These are phyloP conservation scores for Pseudonitzschia pungens DNA, from an alignment of 108 stramenopile species.

Conservation along the genomic window DNA sequence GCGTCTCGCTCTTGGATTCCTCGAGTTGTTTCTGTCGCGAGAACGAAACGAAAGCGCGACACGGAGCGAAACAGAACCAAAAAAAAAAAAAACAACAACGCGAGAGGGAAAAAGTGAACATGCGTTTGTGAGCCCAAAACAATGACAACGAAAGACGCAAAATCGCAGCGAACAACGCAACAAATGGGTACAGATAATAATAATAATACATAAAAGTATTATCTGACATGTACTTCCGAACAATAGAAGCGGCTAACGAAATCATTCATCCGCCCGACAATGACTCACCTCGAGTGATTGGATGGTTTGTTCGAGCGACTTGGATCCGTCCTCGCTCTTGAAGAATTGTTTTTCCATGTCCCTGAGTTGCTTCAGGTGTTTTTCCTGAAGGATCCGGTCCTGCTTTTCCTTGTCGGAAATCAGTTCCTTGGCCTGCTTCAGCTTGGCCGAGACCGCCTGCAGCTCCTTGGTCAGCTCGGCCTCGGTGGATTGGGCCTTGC, in stretches of 20 bases:
- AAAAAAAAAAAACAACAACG: too few species aligned
- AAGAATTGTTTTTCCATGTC: slow-evolving; percentile 31
- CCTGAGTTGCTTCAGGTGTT: slow-evolving; percentile 29
- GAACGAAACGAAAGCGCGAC: neutral
- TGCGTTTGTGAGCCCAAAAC: too few species aligned
- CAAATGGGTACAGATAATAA: too few species aligned
- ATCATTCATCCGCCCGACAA: neutral
- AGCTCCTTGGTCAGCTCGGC: slow-evolving; percentile 55
- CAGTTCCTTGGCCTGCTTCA: slow-evolving; percentile 53
- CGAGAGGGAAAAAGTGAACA: neutral
- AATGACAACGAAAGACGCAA: neutral
- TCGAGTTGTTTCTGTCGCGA: slow-evolving; percentile 44
- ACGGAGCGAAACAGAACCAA: neutral
- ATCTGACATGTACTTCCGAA: too few species aligned
- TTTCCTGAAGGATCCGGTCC: slow-evolving; percentile 20
- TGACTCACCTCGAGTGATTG: slow-evolving; percentile 46
- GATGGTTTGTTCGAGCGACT: slow-evolving; percentile 33
- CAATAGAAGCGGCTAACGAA: too few species aligned
- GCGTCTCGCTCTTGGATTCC: slow-evolving; percentile 51
- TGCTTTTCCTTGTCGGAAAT: slow-evolving; percentile 33
- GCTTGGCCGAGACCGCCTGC: slow-evolving; percentile 23
- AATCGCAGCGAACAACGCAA: neutral
- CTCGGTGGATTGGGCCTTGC: slow-evolving; percentile 24
- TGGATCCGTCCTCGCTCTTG: slow-evolving; percentile 37
- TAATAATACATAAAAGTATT: too few species aligned